Conservation (phyloP, 306 rosid genomes). For the Mimosa pudica region DNA sequence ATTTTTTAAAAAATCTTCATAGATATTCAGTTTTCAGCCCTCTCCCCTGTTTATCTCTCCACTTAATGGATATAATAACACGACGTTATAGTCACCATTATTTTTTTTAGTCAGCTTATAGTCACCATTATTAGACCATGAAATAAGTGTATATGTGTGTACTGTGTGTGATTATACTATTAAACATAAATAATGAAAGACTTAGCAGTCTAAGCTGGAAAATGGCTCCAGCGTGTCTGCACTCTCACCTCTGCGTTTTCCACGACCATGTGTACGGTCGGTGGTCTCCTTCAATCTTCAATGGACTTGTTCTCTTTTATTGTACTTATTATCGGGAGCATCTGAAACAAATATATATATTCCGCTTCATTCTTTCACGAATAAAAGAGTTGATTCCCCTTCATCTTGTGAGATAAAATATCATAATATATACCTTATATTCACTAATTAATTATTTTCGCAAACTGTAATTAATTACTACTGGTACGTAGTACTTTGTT, state of each 20-base stretch:
- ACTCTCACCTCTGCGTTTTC: not conserved
- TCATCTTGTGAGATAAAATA: too few relatives aligned
- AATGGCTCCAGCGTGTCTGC: not conserved
- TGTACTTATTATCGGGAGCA: not conserved
- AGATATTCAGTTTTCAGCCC: too few relatives aligned
- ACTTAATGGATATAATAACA: too few relatives aligned
- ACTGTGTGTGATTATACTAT: too few relatives aligned
- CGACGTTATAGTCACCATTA: too few relatives aligned
- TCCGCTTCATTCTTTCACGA: not conserved
- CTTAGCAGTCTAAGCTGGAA: not conserved
- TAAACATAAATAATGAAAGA: not conserved
- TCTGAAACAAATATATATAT: not conserved
- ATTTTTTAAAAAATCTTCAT: too few relatives aligned
- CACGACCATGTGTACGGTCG: not conserved
- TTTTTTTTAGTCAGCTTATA: too few relatives aligned
- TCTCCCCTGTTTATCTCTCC: too few relatives aligned
- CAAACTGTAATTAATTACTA: too few relatives aligned
- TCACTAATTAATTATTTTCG: not conserved
- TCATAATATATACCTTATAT: too few relatives aligned
- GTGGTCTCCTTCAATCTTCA: not conserved
- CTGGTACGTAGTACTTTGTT: not conserved
- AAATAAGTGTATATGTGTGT: not conserved
- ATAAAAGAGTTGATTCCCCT: too few relatives aligned
- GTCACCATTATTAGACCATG: not conserved
- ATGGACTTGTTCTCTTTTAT: not conserved